phyloP scores from a whole-genome alignment of 2,329 filamentous ascomycete genomes.

The Massarina eburnea region DNA sequence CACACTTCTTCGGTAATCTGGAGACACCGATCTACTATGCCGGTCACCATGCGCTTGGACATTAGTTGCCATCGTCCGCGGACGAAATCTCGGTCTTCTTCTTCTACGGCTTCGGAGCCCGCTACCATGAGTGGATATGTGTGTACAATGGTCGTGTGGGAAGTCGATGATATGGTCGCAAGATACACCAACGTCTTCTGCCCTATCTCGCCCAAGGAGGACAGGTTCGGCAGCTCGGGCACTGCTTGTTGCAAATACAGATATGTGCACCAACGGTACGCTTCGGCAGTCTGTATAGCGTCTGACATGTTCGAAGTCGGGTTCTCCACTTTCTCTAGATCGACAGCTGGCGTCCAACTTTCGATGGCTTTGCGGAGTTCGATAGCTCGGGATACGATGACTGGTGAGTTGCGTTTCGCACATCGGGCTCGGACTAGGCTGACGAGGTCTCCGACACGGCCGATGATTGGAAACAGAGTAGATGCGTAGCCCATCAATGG shows the following conservation, averaged over 20 bases:
- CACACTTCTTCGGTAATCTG: constrained; percentile 67
- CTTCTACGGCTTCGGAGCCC: constrained; percentile 61
- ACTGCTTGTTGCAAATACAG: constrained; percentile 67
- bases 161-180: constrained; percentile 63
- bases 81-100: constrained; percentile 65
- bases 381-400: constrained; percentile 61
- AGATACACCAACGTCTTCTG: constrained; percentile 63
- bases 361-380: constrained; percentile 63
- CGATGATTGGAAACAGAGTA: constrained; percentile 67
- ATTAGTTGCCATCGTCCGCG: constrained; percentile 63
- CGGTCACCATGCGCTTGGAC: constrained; percentile 62
- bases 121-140: constrained; percentile 68
- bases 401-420: constrained; percentile 56
- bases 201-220: constrained; percentile 57
- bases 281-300: constrained; percentile 65
- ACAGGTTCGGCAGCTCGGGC: constrained; percentile 64
- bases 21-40: constrained; percentile 64
- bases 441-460: constrained; percentile 63
- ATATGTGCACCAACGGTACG: constrained; percentile 66
- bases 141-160: constrained; percentile 66
- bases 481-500: constrained; percentile 68
- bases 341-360: constrained; percentile 58
- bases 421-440: constrained; percentile 56
- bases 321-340: constrained; percentile 62
- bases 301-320: constrained; percentile 62